Conservation (phyloP, 345 rosid genomes). For the Cardamine chenopodiifolia region DNA sequence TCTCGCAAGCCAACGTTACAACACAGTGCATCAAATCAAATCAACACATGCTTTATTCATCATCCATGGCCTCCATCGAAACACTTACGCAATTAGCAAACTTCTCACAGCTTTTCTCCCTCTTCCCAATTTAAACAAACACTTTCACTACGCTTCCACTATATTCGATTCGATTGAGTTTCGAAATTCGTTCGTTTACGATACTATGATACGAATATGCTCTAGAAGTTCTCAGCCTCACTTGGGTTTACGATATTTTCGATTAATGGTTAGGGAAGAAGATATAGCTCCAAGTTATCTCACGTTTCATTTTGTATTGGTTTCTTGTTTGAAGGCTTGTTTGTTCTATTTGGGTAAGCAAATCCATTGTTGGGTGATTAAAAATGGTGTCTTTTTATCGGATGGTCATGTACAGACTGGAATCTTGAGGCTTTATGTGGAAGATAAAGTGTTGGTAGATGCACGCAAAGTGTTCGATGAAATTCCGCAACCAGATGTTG, state of each 20-base stretch:
- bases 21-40: slow-evolving; percentile 43
- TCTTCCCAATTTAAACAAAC: slow-evolving; percentile 37
- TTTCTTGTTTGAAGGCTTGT: slow-evolving; percentile 45
- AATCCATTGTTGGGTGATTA: slow-evolving; percentile 52
- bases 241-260: slow-evolving; percentile 48
- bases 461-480: slow-evolving; percentile 60
- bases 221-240: slow-evolving; percentile 46
- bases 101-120: slow-evolving; percentile 47
- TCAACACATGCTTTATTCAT: slow-evolving; percentile 48
- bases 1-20: slow-evolving; percentile 41
- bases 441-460: slow-evolving; percentile 37
- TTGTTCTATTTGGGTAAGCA: slow-evolving; percentile 43
- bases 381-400: slow-evolving; percentile 48
- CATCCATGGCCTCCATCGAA: slow-evolving; percentile 45
- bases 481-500: slow-evolving; percentile 53
- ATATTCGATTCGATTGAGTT: slow-evolving; percentile 44
- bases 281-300: slow-evolving; percentile 46
- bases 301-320: slow-evolving; percentile 53
- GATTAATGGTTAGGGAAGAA: slow-evolving; percentile 41
- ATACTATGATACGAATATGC: slow-evolving; percentile 57
- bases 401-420: slow-evolving; percentile 59
- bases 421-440: slow-evolving; percentile 43
- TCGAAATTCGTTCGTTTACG: slow-evolving; percentile 47
- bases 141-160: slow-evolving; percentile 50
- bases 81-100: slow-evolving; percentile 52